Evolutionary conservation across 2,329 filamentous ascomycete genomes (phyloP), one percentile per base, ranked within the genome.

Genomic region (Dactylellina leptospora): DNA sequence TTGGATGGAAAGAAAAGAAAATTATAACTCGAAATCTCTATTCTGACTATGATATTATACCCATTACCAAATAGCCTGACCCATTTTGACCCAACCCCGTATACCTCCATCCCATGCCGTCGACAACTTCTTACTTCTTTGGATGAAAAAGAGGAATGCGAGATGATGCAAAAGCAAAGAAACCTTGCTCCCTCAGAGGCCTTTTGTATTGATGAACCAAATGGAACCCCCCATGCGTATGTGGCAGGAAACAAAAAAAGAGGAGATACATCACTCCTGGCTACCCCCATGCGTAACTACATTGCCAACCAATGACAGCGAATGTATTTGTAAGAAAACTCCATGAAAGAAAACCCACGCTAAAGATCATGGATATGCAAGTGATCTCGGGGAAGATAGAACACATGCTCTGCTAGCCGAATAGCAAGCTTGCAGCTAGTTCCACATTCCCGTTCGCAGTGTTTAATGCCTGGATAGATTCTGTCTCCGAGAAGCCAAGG

Each of bases 391-490:
- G 56, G n/a, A 27, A 55, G 38, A 38, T 18, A 36, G 40, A 38
- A n/a, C 33, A 66, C 36, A 50, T 53, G 30, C 47, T 44, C 27
- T 23, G 10, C 53, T 64, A 64, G 33, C 53, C 55, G 61, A 88
- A 91, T 56, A 97, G 85, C 74, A 96, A 84, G 51, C 89, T 88
- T 48, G 92, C 93, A n/a, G 93, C 93, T 74, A 88, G 87, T 74
- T 97, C 91, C 5, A 97, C 86, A 77, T 97, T 91, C 18, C 95
- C 93, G 18, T 88, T 88, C 13, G 91, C 90, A 27, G 91, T 91
- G 77, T 92, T 87, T 55, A 99, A 82, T 1, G 93, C 92, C 70
- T 89, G 87, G 56, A 95, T 84, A 0, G 93, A 93, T 75, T 91
- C 85, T 72, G 90, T 85, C 58, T 88, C 84, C 1, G 88, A 86